These are phyloP conservation scores for Wickerhamomyces mucosus DNA, from an alignment of 805 yeast species.

Conservation along the genomic window DNA sequence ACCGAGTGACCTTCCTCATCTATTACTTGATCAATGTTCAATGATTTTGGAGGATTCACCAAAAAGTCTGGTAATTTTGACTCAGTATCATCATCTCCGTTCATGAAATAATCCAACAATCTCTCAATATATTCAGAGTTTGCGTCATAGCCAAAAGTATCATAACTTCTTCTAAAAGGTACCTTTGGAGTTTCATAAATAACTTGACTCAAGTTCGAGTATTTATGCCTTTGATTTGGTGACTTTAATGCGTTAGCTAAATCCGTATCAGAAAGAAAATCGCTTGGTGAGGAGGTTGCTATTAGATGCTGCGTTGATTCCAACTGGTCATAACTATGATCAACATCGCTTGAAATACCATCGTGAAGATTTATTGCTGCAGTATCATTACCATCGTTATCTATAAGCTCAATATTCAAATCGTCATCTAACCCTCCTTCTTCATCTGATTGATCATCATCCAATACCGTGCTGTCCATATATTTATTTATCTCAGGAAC, in stretches of 20 bases:
- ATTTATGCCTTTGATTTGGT: constrained; percentile 16
- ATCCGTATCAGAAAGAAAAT: constrained; percentile 44
- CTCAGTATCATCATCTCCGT: constrained; percentile 43
- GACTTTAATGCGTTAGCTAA: constrained; percentile 32
- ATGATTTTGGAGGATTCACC: constrained; percentile 51
- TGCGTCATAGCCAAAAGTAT: constrained; percentile 20
- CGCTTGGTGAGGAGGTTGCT: constrained; percentile 41
- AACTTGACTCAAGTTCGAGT: too few species aligned
- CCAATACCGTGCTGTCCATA: too few species aligned
- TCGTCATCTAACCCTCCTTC: too few species aligned
- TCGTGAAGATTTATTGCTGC: constrained; percentile 24
- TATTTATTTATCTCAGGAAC: constrained; percentile 9
- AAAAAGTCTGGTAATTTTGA: constrained; percentile 52
- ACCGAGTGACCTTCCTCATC: constrained; percentile 95
- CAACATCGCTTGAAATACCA: constrained; percentile 28
- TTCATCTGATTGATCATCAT: too few species aligned
- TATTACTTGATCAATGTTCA: constrained; percentile 66
- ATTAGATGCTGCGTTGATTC: too few species aligned
- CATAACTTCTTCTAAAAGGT: constrained; percentile 13
- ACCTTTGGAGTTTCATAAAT: constrained; percentile 15
- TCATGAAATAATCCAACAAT: constrained; percentile 43
- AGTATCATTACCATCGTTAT: too few species aligned
- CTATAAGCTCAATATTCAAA: constrained; percentile 4
- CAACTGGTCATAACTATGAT: constrained; percentile 7
- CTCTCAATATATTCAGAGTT: constrained; percentile 34